phyloP scores from a whole-genome alignment of 306 rosid species.

The Dryas alaskensis region DNA sequence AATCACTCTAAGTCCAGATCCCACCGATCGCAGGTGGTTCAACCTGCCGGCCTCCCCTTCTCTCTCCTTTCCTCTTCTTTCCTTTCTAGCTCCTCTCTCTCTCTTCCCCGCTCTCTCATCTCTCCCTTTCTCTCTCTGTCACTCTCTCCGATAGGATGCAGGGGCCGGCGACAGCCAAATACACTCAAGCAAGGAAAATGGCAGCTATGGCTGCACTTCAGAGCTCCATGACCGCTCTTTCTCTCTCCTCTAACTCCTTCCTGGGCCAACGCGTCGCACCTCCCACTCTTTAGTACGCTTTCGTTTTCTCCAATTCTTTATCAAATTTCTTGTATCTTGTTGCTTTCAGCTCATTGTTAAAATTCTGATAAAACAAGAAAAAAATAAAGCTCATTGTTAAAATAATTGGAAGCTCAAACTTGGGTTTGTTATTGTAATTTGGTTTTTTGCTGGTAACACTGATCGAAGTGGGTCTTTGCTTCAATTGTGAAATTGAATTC shows the following conservation, averaged over 20 bases:
- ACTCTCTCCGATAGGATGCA: no score
- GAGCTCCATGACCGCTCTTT: slow-evolving; percentile 68
- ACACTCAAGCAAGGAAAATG: slow-evolving; percentile 41
- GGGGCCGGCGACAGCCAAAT: background rate
- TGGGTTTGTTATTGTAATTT: slow-evolving; percentile 8
- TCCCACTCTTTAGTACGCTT: slow-evolving; percentile 43
- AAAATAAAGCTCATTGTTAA: background rate
- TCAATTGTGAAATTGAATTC: background rate
- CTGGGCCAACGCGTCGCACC: slow-evolving; percentile 73
- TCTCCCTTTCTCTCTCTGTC: no score
- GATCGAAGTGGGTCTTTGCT: background rate
- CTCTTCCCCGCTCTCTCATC: no score
- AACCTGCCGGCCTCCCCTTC: no score
- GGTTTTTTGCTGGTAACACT: background rate
- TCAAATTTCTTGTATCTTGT: background rate
- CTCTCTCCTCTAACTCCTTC: slow-evolving; percentile 75
- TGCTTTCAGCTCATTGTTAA: background rate
- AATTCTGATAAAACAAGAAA: no score
- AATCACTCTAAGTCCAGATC: no score
- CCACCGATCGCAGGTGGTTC: no score
- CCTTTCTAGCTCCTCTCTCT: no score
- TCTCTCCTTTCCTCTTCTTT: no score
- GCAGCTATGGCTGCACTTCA: slow-evolving; percentile 93
- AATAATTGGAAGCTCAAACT: background rate
- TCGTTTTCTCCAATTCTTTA: background rate